Conservation (phyloP, 1,284 basidiomycete species). For the Leccinum pseudoinsigne region DNA sequence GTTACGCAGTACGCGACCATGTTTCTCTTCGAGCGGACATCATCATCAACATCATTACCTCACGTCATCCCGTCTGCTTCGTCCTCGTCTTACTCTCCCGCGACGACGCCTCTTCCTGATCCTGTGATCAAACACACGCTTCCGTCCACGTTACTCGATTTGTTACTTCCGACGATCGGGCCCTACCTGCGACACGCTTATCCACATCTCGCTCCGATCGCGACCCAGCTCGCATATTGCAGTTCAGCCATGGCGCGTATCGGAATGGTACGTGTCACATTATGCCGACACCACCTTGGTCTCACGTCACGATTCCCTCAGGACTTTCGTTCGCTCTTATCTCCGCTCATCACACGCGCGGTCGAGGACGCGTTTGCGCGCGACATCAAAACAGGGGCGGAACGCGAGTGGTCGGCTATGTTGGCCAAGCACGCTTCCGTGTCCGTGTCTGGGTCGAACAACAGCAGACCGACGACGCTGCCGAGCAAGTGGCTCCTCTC, state of each 20-base stretch:
- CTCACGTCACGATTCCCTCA: slow-evolving; percentile 7
- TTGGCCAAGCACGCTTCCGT: slow-evolving; percentile 20
- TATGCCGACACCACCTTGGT: neutral
- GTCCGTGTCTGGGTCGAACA: neutral
- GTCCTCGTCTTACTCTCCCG: slow-evolving; percentile 22
- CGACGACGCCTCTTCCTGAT: slow-evolving; percentile 17
- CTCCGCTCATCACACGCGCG: slow-evolving; percentile 34
- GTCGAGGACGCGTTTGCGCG: slow-evolving; percentile 31
- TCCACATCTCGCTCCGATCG: slow-evolving; percentile 71
- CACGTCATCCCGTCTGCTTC: neutral
- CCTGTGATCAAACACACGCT: slow-evolving; percentile 31
- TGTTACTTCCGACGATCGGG: slow-evolving; percentile 63
- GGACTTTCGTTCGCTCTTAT: slow-evolving; percentile 33
- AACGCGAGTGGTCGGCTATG: slow-evolving; percentile 28
- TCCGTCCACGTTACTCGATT: slow-evolving; percentile 46
- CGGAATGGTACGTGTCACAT: slow-evolving; percentile 51
- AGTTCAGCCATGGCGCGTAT: slow-evolving; percentile 89
- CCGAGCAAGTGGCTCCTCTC: slow-evolving; percentile 56
- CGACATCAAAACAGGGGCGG: slow-evolving; percentile 28
- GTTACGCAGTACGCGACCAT: slow-evolving; percentile 88
- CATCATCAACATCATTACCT: slow-evolving; percentile 7
- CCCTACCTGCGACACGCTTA: slow-evolving; percentile 51
- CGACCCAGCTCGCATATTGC: slow-evolving; percentile 93
- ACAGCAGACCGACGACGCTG: slow-evolving; percentile 13
- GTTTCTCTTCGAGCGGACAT: slow-evolving; percentile 67